Percentiles rank a stretch among this genome's conserved stretches.
These are phyloP conservation scores for Cordyceps cateniannulata DNA, from an alignment of 2,329 filamentous ascomycete genomes.

Conservation along the genomic window DNA sequence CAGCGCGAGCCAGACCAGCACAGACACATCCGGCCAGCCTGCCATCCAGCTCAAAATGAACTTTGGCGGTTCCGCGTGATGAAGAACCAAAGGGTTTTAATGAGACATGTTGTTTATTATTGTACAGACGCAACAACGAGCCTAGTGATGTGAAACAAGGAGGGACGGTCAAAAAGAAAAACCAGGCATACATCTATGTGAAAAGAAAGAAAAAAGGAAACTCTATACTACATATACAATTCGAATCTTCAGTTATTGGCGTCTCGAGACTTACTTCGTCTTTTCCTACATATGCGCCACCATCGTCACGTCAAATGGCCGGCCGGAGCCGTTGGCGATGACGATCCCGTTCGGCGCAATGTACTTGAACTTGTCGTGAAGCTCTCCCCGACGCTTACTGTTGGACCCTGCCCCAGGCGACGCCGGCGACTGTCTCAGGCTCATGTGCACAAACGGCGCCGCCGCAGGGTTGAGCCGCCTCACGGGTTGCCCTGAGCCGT, in stretches of 20 bases:
- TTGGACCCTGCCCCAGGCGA: no score
- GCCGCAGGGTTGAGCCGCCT: no score
- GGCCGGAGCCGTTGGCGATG: not conserved
- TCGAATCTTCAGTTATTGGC: no score
- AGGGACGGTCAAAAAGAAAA: not conserved
- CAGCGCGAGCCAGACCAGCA: conserved; percentile 31
- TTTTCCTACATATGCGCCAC: no score
- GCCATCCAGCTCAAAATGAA: conserved; percentile 94
- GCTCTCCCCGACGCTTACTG: no score
- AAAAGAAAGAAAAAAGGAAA: not conserved
- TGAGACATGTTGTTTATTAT: not conserved
- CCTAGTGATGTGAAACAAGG: not conserved
- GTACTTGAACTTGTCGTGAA: not conserved
- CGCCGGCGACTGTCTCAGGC: no score
- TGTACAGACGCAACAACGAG: not conserved
- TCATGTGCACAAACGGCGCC: no score
- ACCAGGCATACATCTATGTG: not conserved
- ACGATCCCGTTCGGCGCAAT: not conserved
- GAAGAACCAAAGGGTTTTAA: conserved; percentile 13
- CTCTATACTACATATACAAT: no score
- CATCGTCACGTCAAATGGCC: not conserved
- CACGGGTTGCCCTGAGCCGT: no score
- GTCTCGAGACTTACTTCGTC: no score
- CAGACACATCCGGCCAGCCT: conserved; percentile 53
- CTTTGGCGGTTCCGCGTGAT: conserved; percentile 50